Evolutionary conservation across 2,329 filamentous ascomycete genomes (phyloP).

Genomic region (Botrytis porri): DNA sequence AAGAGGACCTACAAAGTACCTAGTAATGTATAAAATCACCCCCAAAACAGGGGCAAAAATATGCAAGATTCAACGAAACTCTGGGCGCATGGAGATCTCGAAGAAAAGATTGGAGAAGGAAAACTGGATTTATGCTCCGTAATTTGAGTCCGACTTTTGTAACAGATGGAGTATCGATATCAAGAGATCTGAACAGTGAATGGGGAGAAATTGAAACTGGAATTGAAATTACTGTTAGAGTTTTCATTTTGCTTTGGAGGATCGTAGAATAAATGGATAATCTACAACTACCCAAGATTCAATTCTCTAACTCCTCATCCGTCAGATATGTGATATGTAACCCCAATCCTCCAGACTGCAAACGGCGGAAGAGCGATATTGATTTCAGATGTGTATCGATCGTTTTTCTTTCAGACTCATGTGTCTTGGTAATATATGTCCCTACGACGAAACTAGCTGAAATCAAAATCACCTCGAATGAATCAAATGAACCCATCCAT

Average conservation of each 20-base stretch:
- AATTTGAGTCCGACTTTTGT: not conserved
- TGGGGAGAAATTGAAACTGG: not conserved
- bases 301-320: not conserved
- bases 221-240: not conserved
- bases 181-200: not conserved
- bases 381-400: not conserved
- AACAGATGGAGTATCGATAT: not conserved
- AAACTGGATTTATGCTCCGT: not conserved
- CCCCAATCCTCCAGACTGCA: not conserved
- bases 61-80: not conserved
- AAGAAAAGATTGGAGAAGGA: not conserved
- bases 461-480: not conserved
- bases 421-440: not conserved
- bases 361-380: not conserved
- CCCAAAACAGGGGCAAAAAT: not conserved
- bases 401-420: not conserved
- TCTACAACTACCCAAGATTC: not conserved
- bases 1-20: too few species aligned
- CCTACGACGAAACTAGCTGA: not conserved
- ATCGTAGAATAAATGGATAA: too few species aligned
- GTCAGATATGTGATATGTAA: not conserved
- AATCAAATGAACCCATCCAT: not conserved
- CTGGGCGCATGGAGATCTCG: slow-evolving; percentile 5
- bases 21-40: not conserved
- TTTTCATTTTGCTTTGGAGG: not conserved